These are phyloP conservation scores for Russula sp. DNA, from an alignment of 768 basidiomycete species.

Conservation along the genomic window DNA sequence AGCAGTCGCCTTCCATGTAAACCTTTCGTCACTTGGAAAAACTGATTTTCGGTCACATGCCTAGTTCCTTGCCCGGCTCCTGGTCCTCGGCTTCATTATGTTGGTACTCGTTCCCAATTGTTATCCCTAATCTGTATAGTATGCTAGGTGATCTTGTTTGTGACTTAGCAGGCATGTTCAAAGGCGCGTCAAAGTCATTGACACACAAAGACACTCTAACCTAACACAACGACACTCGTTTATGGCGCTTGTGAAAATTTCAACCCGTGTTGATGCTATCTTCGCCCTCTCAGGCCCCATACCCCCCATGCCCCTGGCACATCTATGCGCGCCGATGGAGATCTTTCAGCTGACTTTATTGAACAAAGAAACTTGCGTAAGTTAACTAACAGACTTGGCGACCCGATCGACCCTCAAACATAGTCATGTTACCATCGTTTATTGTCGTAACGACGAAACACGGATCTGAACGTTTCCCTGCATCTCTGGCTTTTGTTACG, in stretches of 20 bases:
- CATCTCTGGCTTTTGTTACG: slow-evolving; percentile 20
- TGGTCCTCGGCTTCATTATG: slow-evolving; percentile 14
- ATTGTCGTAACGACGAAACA: background rate
- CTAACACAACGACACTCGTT: background rate
- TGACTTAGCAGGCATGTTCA: background rate
- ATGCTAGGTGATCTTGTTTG: background rate
- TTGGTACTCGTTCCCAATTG: background rate
- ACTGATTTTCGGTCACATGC: too few relatives aligned
- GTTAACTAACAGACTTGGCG: background rate
- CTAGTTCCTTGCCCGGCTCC: slow-evolving; percentile 11
- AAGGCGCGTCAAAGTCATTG: background rate
- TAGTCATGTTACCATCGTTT: too few relatives aligned
- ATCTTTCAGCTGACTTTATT: slow-evolving; percentile 7
- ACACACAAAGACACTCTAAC: background rate
- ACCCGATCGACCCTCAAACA: slow-evolving; percentile 1
- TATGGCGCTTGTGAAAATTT: background rate
- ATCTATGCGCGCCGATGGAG: background rate
- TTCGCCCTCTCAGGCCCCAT: background rate
- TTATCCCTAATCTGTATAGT: slow-evolving; percentile 3
- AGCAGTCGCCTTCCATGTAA: background rate
- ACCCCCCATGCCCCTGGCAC: background rate
- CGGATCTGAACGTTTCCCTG: background rate
- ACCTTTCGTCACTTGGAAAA: too few relatives aligned
- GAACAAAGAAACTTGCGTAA: background rate
- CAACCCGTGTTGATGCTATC: background rate